These are phyloP conservation scores for Symbiodinium natans DNA, from an alignment of 73 alveolate genomes.

Conservation along the genomic window DNA sequence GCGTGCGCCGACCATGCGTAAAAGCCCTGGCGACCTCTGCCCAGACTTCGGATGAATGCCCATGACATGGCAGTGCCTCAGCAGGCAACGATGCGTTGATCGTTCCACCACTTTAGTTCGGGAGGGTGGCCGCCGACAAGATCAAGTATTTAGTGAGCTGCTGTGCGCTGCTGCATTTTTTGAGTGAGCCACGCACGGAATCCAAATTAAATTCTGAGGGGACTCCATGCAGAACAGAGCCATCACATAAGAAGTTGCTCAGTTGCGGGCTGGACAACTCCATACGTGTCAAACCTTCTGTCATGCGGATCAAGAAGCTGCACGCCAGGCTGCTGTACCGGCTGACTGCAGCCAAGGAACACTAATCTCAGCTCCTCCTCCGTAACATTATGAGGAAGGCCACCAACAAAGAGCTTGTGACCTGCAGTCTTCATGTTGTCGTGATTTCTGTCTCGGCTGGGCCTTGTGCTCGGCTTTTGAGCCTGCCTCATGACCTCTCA, in stretches of 20 bases:
- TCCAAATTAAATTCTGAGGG: no score
- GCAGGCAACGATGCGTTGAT: not conserved
- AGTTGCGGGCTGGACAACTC: not conserved
- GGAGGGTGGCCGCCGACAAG: no score
- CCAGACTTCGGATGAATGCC: constrained; percentile 19
- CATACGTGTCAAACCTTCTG: constrained; percentile 2
- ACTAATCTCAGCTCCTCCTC: constrained; percentile 25
- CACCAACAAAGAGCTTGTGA: constrained; percentile 19
- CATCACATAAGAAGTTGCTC: not conserved
- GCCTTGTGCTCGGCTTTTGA: no score
- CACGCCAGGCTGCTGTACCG: not conserved
- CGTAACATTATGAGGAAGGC: constrained; percentile 9
- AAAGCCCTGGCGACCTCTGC: not conserved
- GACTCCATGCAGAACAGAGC: no score
- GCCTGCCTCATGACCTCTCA: no score
- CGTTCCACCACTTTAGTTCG: not conserved
- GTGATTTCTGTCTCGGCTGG: no score
- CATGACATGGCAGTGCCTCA: constrained; percentile 18
- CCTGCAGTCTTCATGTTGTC: not conserved
- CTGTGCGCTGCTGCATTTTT: no score
- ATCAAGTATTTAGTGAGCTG: no score
- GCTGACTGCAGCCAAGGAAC: not conserved
- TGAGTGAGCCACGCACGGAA: no score
- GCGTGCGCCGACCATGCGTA: not conserved
- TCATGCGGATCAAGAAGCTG: not conserved